Evolutionary conservation across 129 eudicot species (phyloP).

Genomic region (Centella asiatica): DNA sequence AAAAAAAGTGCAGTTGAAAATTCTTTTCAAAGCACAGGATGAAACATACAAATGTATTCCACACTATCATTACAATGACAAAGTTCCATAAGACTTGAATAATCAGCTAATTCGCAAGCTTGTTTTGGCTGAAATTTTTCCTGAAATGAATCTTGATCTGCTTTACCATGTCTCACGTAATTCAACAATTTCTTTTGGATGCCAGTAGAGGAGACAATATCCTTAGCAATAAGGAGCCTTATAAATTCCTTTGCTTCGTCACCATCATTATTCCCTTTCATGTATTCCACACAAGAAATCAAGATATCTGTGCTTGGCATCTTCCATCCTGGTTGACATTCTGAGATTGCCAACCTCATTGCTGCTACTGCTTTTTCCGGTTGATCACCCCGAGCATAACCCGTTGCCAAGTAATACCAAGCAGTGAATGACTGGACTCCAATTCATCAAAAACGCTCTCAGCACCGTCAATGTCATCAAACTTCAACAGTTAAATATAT

Average conservation of each 20-base stretch:
- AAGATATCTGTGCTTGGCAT: neutral
- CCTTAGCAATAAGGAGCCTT: constrained; percentile 3
- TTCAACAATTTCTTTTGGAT: neutral
- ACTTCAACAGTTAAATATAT: neutral
- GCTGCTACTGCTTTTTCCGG: constrained; percentile 8
- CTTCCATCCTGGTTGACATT: constrained; percentile 5
- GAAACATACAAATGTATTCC: too few relatives aligned
- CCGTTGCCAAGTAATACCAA: neutral
- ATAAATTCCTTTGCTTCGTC: constrained; percentile 7
- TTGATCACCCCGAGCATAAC: neutral
- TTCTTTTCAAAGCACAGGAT: too few relatives aligned
- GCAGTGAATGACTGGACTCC: neutral
- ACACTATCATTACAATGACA: too few relatives aligned
- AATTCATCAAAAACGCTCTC: neutral
- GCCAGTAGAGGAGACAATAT: neutral
- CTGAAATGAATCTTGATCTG: neutral
- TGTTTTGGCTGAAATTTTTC: too few relatives aligned
- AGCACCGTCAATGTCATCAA: constrained; percentile 2
- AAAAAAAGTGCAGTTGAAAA: too few relatives aligned
- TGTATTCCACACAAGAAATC: neutral
- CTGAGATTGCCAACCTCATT: neutral
- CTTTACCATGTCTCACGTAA: neutral
- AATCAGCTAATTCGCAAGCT: too few relatives aligned
- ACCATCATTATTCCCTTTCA: neutral
- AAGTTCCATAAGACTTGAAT: too few relatives aligned